Percentiles rank a stretch among this genome's conserved stretches.
phyloP scores from a whole-genome alignment of 192 early-diverging fungal species.

The Backusella tuberculispora region DNA sequence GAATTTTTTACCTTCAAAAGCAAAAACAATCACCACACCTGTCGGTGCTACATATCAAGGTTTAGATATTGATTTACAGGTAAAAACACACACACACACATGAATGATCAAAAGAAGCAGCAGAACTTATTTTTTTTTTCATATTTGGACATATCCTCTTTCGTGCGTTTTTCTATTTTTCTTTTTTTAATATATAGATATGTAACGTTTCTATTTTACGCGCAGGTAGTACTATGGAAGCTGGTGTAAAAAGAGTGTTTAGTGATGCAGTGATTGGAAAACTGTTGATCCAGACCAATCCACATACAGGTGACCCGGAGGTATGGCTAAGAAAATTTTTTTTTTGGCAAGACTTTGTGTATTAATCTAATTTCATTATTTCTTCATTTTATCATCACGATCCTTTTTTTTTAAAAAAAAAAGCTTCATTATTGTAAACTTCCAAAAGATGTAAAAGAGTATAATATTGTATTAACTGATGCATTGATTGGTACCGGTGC shows the following conservation, averaged over 20 bases:
- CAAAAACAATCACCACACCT: constrained; percentile 28
- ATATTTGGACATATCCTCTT: not conserved
- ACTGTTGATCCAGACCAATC: constrained; percentile 86
- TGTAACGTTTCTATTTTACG: constrained; percentile 86
- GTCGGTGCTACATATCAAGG: constrained; percentile 23
- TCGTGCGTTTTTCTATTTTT: not conserved
- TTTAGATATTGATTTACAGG: constrained; percentile 22
- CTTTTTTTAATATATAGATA: constrained; percentile 42
- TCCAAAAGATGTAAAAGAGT: constrained; percentile 62
- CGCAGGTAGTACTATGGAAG: constrained; percentile 92
- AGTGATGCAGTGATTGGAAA: constrained; percentile 86
- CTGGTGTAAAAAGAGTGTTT: constrained; percentile 77
- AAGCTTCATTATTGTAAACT: constrained; percentile 86
- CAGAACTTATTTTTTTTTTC: not conserved
- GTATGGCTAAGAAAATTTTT: constrained; percentile 14
- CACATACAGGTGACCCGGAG: constrained; percentile 78
- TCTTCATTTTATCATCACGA: not conserved
- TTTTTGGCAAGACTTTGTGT: not conserved
- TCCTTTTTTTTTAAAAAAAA: not conserved
- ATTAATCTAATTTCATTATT: not conserved
- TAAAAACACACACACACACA: not conserved
- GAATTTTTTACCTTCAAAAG: constrained; percentile 24
- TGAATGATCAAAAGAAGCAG: not conserved
- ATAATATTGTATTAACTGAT: constrained; percentile 81
- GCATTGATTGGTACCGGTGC: constrained; percentile 92